Base-by-base conservation (phyloP, 768 basidiomycete genomes). In the Trametes maxima region DNA sequence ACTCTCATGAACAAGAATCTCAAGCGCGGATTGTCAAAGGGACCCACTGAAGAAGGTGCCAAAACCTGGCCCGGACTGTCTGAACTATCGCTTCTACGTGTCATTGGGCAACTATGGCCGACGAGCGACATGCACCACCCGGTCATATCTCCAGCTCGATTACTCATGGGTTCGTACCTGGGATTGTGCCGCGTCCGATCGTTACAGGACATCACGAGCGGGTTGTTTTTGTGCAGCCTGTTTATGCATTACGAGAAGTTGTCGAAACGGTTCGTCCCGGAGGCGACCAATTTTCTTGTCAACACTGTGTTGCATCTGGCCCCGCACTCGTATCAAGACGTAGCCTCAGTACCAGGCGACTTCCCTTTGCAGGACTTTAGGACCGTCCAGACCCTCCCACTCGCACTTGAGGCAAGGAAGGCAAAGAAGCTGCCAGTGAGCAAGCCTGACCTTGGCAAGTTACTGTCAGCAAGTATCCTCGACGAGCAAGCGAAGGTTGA, bases 61-160 rank as follows among this genome's bases (percentile, higher is more conserved):
- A 91, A 85, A 76, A 98, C 94, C 0, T 98, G 93, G 88, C 96
- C 97, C 6, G 89, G 90, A 28, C 73, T 87, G 3, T 76, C 93
- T 5, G 97, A 99, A 72, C 79, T 99, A 19, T 78, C 83, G 0
- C 78, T 99, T 2, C 78, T 98, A 33, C 86, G 95, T 22, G 73
- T 95, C 40, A 82, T 93, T 52, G 94, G 94, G 3, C 76, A 80
- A 14, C 77, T 91, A 37, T 99, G 95, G 95, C 90, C 95, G 3
- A 94, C 95, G 2, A 96, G 94, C 71, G 97, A 99, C 75, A 82
- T 96, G 75, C 89, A 88, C 53, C 95, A 99, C 73, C 84, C 87
- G 0, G 94, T 98, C 47, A 78, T 94, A 19, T 90, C 92, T 0
- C 93, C 95, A 0, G 84, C 95, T 0, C 84, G 94, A 51, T 76